Base-by-base conservation (phyloP, 129 eudicot species). In the Flaveria bidentis region DNA sequence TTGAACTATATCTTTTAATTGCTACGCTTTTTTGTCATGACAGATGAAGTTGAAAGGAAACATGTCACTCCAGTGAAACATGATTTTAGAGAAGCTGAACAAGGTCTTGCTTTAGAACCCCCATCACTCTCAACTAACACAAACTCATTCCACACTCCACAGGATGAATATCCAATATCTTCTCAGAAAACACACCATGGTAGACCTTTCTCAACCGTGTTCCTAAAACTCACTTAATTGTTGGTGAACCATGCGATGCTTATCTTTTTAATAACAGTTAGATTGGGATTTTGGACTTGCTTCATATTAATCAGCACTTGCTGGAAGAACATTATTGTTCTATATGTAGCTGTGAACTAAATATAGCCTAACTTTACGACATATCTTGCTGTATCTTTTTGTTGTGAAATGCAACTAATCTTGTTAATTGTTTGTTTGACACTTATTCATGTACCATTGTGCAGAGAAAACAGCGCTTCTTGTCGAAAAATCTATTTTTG, bases 381-480 rank as follows among this genome's bases (percentile, higher is more conserved):
- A 51, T 30, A 10, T 63, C 23, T 9, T 45, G 13, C 23, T 30
- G 36, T 5, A 30, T 30, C 36, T 30, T 62, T 53, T 73, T 45
- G 8, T 25, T 50, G 75, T 64, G 70, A 4, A 20, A 45, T 47
- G 51, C 16, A 9, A 45, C 18, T 74, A 47, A 41, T 23, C 56
- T 36, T 56, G 53, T 23, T 36, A 44, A 26, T 72, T n/a, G 6
- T 72, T 4, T 33, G 42, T 53, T 61, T 56, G 2, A 30, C 67
- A 50, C 44, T 17, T 36, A 15, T 26, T 50, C 58, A 47, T 68
- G 55, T 64, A 25, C 23, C 69, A 55, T 22, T 74, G 65, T 86
- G 88, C 84, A 87, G 86, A 69, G 51, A 72, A 50, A 50, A 70
- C 63, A 58, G n/a, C 52, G 7, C 71, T 2, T 68, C 58, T 51